These are phyloP conservation scores for Lenwebbia sp. DNA, from an alignment of 345 rosid genomes.

Conservation along the genomic window DNA sequence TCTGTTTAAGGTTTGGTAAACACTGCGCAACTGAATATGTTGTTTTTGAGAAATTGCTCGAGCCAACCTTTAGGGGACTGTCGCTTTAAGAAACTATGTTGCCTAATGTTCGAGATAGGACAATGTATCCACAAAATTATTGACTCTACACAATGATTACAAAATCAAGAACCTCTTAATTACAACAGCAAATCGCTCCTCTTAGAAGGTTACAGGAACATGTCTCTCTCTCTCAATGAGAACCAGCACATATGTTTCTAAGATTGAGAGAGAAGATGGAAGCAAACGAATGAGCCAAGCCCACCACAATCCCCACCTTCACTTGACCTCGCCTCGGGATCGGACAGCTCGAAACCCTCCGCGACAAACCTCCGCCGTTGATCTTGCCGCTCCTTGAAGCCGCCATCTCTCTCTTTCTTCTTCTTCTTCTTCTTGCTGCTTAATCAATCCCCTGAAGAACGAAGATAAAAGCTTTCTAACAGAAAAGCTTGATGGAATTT, in stretches of 20 bases:
- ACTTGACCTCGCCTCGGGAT: slow-evolving; percentile 71
- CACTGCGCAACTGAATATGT: no score
- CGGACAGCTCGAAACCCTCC: slow-evolving; percentile 30
- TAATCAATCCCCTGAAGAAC: no score
- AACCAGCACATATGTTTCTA: no score
- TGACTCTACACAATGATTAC: background rate
- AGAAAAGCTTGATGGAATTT: no score
- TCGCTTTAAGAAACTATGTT: no score
- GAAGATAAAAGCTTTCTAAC: no score
- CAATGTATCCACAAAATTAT: background rate
- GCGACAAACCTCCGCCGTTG: slow-evolving; percentile 14
- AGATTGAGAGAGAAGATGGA: slow-evolving; percentile 27
- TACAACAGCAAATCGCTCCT: background rate
- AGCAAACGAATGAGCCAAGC: slow-evolving; percentile 43
- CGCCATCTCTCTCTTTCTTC: slow-evolving; percentile 15
- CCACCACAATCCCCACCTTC: slow-evolving; percentile 52
- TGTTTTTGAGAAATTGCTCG: no score
- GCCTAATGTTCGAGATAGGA: no score
- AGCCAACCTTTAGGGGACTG: no score
- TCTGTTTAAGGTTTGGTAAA: no score
- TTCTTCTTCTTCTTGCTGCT: no score
- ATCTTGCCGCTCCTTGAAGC: slow-evolving; percentile 12
- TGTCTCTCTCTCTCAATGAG: background rate
- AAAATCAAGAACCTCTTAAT: background rate
- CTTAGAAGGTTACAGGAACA: background rate